Evolutionary conservation across 2,329 filamentous ascomycete genomes (phyloP).

Genomic region (Aspergillus intermedius): DNA sequence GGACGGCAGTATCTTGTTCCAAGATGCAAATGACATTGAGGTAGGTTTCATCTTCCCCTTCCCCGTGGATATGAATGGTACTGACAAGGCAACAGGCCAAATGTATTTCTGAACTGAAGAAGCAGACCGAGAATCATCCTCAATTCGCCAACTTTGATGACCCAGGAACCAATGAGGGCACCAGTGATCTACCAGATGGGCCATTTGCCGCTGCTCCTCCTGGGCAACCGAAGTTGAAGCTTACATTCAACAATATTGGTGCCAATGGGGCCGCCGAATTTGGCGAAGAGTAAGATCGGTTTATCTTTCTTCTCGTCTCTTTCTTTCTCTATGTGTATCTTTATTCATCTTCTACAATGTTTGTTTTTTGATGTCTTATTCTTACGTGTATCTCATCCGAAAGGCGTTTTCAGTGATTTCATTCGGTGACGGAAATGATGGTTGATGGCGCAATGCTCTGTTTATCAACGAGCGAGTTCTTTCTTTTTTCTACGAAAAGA

Average conservation of each 20-base stretch:
- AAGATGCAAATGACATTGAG: constrained; percentile 89
- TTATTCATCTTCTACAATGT: not conserved
- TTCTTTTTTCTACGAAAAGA: too few species aligned
- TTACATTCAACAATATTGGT: constrained; percentile 49
- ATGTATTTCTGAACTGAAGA: constrained; percentile 46
- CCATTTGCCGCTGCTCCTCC: constrained; percentile 54
- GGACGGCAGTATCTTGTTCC: constrained; percentile 83
- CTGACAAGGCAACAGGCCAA: constrained; percentile 35
- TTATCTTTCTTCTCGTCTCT: not conserved
- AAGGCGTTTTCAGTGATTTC: constrained; percentile 18
- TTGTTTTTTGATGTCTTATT: not conserved
- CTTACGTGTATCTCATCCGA: not conserved
- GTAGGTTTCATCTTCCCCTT: constrained; percentile 47
- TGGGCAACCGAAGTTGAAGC: constrained; percentile 60
- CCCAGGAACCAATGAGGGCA: constrained; percentile 37
- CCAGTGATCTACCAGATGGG: constrained; percentile 43
- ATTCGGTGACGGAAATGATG: constrained; percentile 14
- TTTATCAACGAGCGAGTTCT: constrained; percentile 12
- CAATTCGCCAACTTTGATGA: constrained; percentile 54
- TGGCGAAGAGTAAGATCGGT: constrained; percentile 12
- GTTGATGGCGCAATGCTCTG: constrained; percentile 19
- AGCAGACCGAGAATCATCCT: constrained; percentile 49
- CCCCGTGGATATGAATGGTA: constrained; percentile 4
- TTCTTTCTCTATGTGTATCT: not conserved
- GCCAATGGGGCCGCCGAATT: constrained; percentile 22